Base-by-base conservation (phyloP, 225 moss, liverwort and hornwort species). In the Lunularia cruciata region DNA sequence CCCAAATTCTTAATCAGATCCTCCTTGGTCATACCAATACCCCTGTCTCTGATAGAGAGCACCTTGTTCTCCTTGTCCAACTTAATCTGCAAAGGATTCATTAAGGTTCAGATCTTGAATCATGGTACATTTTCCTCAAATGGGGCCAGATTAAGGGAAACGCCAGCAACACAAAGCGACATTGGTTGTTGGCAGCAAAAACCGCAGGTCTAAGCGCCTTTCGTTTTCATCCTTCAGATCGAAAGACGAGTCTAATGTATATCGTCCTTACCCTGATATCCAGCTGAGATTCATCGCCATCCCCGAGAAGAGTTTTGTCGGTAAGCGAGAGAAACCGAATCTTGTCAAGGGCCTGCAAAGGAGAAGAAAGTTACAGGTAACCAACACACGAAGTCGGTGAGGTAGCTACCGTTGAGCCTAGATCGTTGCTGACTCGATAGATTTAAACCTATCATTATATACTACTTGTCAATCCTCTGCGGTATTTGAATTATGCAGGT, bases 1-100 rank as follows among this genome's bases (percentile, higher is more conserved):
- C 98, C 98, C 56, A 99, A 88, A 57, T 99, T 93, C 70, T 91
- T 93, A 20, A 99, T 86, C 25, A 99, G 84, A 45, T 99, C 98
- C 61, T 84, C 80, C 56, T 93, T 99, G 13, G 93, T 99, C 98
- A 99, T 93, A 68, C 98, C 98, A 73, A 99, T 77, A 67, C 93
- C 98, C 34, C 75, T 69, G 67, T 99, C 98, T 72, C 91, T 81
- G 54, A 99, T 87, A 1, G 86, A 81, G 49, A 99, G 34, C 9
- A 91, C 40, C 47, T 77, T 89, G 31, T 88, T 89, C 46, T 64
- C 91, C 65, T 91, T 93, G 66, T 93, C 98, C 68, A 99, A 73
- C 68, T 91, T 93, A 63, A 99, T 91, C 93, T 99, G 88, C 58
- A 57, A 12, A 49, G 6, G 22, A 14, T 14, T n/a, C n/a, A n/a